Conservation (phyloP, 176 grass and related monocot genomes). For the Avena sativa region DNA sequence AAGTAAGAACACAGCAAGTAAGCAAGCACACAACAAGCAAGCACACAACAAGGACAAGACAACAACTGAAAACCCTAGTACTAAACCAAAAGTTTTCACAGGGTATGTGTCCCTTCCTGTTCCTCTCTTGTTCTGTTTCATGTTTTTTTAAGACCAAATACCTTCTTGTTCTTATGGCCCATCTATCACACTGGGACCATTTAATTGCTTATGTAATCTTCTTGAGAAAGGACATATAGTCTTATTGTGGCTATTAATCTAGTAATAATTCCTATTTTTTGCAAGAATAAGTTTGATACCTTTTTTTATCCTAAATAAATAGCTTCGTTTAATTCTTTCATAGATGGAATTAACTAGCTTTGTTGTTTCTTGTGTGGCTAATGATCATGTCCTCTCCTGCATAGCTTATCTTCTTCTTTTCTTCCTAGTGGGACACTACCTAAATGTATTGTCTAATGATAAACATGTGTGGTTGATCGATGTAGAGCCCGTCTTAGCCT, state of each 20-base stretch:
- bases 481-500: background rate
- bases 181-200: conserved; percentile 16
- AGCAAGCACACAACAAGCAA: conserved; percentile 48
- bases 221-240: background rate
- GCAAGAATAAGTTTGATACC: conserved; percentile 20
- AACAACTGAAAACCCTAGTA: conserved; percentile 46
- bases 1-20: conserved; percentile 47
- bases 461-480: conserved; percentile 18
- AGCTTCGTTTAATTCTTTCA: conserved; percentile 10
- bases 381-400: background rate
- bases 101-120: conserved; percentile 50
- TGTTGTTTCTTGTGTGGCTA: background rate
- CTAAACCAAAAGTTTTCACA: conserved; percentile 51
- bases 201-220: conserved; percentile 32
- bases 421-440: background rate
- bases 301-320: background rate
- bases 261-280: background rate
- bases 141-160: conserved; percentile 16
- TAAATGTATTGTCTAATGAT: conserved; percentile 32
- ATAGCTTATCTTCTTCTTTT: conserved; percentile 9
- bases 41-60: conserved; percentile 49
- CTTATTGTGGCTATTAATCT: conserved; percentile 14
- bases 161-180: conserved; percentile 28
- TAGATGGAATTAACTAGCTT: conserved; percentile 15
- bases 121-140: conserved; percentile 24